Base-by-base conservation (phyloP, 176 grass and related monocot species). In the Microstegium vimineum region DNA sequence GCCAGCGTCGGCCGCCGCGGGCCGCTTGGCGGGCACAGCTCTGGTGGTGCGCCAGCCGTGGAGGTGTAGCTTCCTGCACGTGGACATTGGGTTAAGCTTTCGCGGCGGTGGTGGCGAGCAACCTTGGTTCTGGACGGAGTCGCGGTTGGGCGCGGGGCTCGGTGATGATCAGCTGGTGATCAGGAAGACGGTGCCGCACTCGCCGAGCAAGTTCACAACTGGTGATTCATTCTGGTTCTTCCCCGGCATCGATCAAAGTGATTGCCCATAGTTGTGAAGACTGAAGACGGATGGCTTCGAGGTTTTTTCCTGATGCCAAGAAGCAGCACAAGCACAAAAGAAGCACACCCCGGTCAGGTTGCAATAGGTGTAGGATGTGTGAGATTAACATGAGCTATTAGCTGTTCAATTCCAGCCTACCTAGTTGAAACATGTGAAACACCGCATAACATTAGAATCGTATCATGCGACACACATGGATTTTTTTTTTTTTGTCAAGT, bases 221-320 rank as follows among this genome's bases (percentile, higher is more conserved):
- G 87, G 82, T 15, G 82, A 85, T 65, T 85, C 87, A 11, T 85
- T 89, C 82, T 89, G 87, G 87, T 89, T 89, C 82, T 85, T 89
- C 87, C 87, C 87, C 2, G 77, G 31, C 52, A 71, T 77, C 54
- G 87, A 89, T 85, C 52, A 37, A 26, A 73, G 74, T 35, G 77
- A 81, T 64, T 59, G 28, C 1, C 46, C 74, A 4, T 56, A 71
- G 3, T 27, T 4, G 0, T n/a, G 5, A 18, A 2, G 42, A 10
- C 49, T 47, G 30, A 25, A 42, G 35, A 43, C 42, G 36, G 18
- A 34, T 34, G 52, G 12, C 62, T 76, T 49, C 5, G 23, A 36
- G 20, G 20, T 40, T 62, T 35, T 30, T 23, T 34, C 23, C 26
- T 63, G 54, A 12, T n/a, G 26, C 14, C 25, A 31, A 31, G 28